These are phyloP conservation scores for Dictyostelium intermedium DNA, from an alignment of 78 protist genomes.

Conservation along the genomic window DNA sequence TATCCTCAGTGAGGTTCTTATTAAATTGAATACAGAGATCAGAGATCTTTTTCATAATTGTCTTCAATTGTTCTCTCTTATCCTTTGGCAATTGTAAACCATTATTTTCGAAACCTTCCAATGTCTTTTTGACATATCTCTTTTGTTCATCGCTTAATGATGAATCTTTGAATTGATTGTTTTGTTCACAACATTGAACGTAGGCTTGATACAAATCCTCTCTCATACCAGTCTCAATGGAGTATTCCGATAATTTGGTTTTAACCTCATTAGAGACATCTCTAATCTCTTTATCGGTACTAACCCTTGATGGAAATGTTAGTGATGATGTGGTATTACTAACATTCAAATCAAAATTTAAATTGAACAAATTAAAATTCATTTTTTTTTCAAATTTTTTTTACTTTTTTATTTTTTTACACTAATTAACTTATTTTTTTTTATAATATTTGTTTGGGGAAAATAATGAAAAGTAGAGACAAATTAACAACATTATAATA, in stretches of 20 bases:
- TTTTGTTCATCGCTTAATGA: neutral
- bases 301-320: too few relatives aligned
- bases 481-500: too few relatives aligned
- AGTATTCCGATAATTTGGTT: constrained; percentile 20
- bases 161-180: neutral
- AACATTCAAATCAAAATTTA: too few relatives aligned
- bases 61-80: constrained; percentile 50
- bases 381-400: too few relatives aligned
- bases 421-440: too few relatives aligned
- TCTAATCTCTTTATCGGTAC: constrained; percentile 35
- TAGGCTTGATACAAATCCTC: constrained; percentile 63
- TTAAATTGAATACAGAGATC: constrained; percentile 45
- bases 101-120: constrained; percentile 77
- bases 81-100: constrained; percentile 80
- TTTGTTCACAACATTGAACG: neutral
- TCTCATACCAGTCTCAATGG: constrained; percentile 23
- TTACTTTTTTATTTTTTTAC: too few relatives aligned
- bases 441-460: too few relatives aligned
- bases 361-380: too few relatives aligned
- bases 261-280: constrained; percentile 48
- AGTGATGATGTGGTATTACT: too few relatives aligned
- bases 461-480: too few relatives aligned
- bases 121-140: constrained; percentile 42
- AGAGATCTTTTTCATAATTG: constrained; percentile 62
- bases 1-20: constrained; percentile 85